Percentiles rank a stretch among this genome's conserved stretches.
phyloP scores from a whole-genome alignment of 768 basidiomycete species.

The Boletus pseudo-olivaceus region DNA sequence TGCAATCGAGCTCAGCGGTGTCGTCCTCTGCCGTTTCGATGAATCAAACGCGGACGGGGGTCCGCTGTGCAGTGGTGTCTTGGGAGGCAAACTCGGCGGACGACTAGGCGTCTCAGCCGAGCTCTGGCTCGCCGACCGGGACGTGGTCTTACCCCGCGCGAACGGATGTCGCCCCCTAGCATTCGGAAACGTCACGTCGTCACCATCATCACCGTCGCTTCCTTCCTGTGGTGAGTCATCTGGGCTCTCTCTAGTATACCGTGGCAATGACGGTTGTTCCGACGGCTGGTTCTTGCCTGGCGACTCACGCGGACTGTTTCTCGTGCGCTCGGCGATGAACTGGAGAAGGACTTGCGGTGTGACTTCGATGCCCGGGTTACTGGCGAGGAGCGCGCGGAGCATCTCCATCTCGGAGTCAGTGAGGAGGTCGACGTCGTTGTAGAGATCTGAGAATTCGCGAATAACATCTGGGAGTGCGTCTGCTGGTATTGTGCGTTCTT shows the following conservation, averaged over 20 bases:
- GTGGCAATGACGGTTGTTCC: slow-evolving; percentile 13
- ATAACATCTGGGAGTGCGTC: slow-evolving; percentile 70
- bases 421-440: slow-evolving; percentile 62
- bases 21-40: slow-evolving; percentile 65
- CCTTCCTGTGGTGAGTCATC: slow-evolving; percentile 33
- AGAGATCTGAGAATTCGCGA: slow-evolving; percentile 55
- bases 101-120: slow-evolving; percentile 49
- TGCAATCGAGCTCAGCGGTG: slow-evolving; percentile 53
- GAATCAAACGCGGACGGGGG: slow-evolving; percentile 62
- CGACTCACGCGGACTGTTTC: slow-evolving; percentile 31
- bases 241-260: slow-evolving; percentile 28
- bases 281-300: slow-evolving; percentile 17
- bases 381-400: slow-evolving; percentile 54
- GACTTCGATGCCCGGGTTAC: slow-evolving; percentile 61
- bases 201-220: slow-evolving; percentile 32
- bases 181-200: slow-evolving; percentile 34
- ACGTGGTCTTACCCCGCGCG: slow-evolving; percentile 26
- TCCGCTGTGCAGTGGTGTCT: slow-evolving; percentile 41
- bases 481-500: slow-evolving; percentile 65
- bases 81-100: slow-evolving; percentile 57
- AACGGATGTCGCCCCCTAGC: slow-evolving; percentile 38
- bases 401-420: slow-evolving; percentile 56
- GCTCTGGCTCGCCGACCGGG: slow-evolving; percentile 58
- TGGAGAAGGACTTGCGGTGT: slow-evolving; percentile 63
- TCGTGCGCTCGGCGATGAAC: slow-evolving; percentile 62